phyloP scores from a whole-genome alignment of 345 rosid genomes.

The Citrus trifoliata region DNA sequence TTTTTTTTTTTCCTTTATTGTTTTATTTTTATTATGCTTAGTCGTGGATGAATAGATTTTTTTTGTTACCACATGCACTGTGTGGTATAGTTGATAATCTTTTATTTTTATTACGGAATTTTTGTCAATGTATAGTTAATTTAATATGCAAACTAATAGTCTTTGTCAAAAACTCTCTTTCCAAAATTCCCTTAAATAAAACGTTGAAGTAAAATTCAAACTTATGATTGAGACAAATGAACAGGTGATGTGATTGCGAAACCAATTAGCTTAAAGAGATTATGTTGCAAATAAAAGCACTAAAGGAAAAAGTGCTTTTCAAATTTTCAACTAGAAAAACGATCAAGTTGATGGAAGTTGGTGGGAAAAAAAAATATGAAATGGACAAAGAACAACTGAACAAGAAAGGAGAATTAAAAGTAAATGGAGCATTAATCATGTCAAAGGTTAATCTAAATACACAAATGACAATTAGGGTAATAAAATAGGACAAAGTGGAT shows the following conservation, averaged over 20 bases:
- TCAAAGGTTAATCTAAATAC: neutral
- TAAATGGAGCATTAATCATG: neutral
- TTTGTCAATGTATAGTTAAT: neutral
- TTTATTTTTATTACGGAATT: neutral
- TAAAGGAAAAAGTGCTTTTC: neutral
- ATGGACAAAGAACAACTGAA: neutral
- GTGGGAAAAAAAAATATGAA: neutral
- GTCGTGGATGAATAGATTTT: conserved; percentile 1
- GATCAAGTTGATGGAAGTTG: conserved; percentile 24
- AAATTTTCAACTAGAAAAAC: conserved; percentile 3
- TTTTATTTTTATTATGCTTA: neutral
- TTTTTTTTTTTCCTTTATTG: neutral
- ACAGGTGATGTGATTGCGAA: neutral
- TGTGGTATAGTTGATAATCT: neutral
- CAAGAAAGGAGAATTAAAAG: neutral
- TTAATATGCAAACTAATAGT: neutral
- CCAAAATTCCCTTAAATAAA: neutral
- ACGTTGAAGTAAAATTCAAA: neutral
- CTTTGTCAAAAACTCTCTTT: neutral
- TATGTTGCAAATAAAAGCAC: neutral
- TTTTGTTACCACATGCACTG: neutral
- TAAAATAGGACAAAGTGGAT: conserved; percentile 13
- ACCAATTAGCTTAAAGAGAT: neutral
- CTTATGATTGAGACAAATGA: neutral
- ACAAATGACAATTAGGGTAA: neutral